Evolutionary conservation across 164 flowering plant genomes (phyloP).

Genomic region (Euptelea pleiosperma): DNA sequence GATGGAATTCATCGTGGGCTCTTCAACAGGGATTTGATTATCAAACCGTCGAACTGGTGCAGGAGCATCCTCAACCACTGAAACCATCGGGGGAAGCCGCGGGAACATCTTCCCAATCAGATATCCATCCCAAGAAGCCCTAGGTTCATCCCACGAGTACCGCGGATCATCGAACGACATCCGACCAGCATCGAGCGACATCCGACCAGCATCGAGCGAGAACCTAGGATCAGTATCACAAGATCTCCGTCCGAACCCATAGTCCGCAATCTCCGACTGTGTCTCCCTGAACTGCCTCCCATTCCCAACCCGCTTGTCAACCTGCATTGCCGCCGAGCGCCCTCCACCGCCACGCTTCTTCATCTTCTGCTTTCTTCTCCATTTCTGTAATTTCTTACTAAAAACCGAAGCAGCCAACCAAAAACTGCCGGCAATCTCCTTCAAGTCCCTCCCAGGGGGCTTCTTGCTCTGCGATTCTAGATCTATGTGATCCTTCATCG

Average conservation of each 20-base stretch:
- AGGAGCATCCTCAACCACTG: constrained; percentile 76
- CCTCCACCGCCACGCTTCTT: constrained; percentile 36
- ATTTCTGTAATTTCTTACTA: constrained; percentile 76
- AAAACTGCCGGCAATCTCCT: constrained; percentile 69
- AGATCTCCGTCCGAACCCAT: constrained; percentile 80
- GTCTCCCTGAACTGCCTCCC: constrained; percentile 20
- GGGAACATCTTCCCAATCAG: constrained; percentile 61
- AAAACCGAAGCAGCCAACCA: constrained; percentile 80
- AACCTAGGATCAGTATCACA: constrained; percentile 57
- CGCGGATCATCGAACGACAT: constrained; percentile 69
- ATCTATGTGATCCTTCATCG: constrained; percentile 90
- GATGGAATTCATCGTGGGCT: constrained; percentile 33
- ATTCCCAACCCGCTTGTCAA: constrained; percentile 30
- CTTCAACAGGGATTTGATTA: constrained; percentile 72
- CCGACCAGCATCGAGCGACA: constrained; percentile 30
- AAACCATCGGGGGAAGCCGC: constrained; percentile 64
- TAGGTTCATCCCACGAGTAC: constrained; percentile 74
- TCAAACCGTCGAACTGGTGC: constrained; percentile 46
- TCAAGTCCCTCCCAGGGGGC: constrained; percentile 47
- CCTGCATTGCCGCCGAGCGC: constrained; percentile 24
- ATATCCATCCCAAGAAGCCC: constrained; percentile 97
- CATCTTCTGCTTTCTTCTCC: constrained; percentile 75
- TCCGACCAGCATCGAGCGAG: constrained; percentile 37
- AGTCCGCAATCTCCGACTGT: constrained; percentile 85
- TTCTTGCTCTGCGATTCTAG: constrained; percentile 61